Evolutionary conservation across 1,139 yeast species (phyloP), one percentile per base, ranked within the genome.

Genomic region (Kazachstania sp.): DNA sequence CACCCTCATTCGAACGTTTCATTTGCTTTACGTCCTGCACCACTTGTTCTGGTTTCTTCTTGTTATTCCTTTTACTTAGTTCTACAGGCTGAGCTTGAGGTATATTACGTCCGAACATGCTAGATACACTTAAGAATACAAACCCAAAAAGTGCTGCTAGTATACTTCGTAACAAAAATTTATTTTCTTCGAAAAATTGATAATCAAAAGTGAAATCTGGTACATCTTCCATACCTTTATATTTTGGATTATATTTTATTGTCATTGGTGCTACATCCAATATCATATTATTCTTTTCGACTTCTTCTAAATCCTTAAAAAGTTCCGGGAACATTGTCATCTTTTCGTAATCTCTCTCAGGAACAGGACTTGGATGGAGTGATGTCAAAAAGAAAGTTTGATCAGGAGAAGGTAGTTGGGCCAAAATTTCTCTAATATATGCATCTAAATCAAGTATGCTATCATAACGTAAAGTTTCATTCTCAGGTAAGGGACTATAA

Each of bases 391-490:
- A 63, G 3, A 84, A 66, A 3, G 83, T 69, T 48, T 72, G 73
- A 51, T 75, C 74, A 0, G 92, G 90, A 0, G 86, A 73, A 0
- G 94, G 92, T n/a, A 81, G 60, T 53, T 78, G 79, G 32, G 85
- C 72, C 29, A 81, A 57, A 13, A 83, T 71, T 39, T 70, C 69
- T 45, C 81, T 58, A n/a, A 71, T 37, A 29, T 73, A 65, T 45
- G 71, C 73, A 62, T 86, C 95, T 50, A 78, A 72, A 15, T 66
- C 60, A 23, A 51, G 51, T 41, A 75, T 54, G 7, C 68, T 64
- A 26, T 62, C 59, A 1, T 55, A 56, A 39, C 77, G 60, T 11
- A 48, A 42, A 9, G 63, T 63, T 2, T 55, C 57, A 4, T 56
- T 67, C 1, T 64, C 59, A 0, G 83, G 81, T 19, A 82, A 63